These are phyloP conservation scores for Kurtzmaniella cleridarum DNA, from an alignment of 805 yeast species.

Conservation along the genomic window DNA sequence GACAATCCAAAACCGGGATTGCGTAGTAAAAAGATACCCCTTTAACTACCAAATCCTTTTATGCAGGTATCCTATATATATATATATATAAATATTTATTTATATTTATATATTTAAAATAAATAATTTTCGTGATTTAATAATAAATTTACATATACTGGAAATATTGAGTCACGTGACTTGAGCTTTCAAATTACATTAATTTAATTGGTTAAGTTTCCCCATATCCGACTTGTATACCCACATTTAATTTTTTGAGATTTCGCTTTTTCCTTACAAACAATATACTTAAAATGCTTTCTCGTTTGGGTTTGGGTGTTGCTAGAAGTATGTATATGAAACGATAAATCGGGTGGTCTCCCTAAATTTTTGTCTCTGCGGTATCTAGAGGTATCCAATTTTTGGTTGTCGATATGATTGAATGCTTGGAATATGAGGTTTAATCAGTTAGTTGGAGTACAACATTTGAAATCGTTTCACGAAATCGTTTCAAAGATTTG, in stretches of 20 bases:
- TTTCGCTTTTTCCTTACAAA: no score
- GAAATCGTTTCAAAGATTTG: no score
- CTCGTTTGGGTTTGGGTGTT: conserved; percentile 30
- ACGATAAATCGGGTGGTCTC: not conserved
- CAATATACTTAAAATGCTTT: conserved; percentile 17
- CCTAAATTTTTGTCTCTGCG: not conserved
- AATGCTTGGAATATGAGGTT: not conserved
- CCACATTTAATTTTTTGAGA: not conserved
- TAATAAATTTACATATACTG: no score
- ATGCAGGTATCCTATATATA: no score
- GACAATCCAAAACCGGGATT: no score
- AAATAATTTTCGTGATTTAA: no score
- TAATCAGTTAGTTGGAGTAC: no score
- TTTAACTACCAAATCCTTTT: no score
- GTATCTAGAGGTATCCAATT: not conserved
- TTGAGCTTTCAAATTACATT: conserved; percentile 5
- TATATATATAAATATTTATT: no score
- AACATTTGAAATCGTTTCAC: no score
- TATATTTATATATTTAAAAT: no score
- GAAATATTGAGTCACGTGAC: conserved; percentile 6
- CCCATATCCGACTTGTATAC: not conserved
- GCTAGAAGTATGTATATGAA: conserved; percentile 21
- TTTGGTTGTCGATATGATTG: not conserved
- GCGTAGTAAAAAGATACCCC: no score
- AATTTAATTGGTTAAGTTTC: conserved; percentile 5